Evolutionary conservation across 208 protist species (phyloP).

Genomic region (Endotrypanum monterogeii): DNA sequence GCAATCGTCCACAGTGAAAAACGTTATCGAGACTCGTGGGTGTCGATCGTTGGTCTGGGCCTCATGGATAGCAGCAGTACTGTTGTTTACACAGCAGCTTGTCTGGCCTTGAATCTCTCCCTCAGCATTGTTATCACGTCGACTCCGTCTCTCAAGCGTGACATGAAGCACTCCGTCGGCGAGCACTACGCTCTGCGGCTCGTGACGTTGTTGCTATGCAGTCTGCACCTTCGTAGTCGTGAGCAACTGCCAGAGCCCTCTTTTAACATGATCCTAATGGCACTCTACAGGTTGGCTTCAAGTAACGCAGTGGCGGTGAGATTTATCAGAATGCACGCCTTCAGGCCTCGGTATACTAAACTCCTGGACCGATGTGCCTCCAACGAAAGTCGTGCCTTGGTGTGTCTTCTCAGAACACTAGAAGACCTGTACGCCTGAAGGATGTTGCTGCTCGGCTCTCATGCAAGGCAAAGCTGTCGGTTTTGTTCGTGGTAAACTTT

Average conservation of each 20-base stretch:
- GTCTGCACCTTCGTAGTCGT: slow-evolving; percentile 34
- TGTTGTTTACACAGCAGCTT: slow-evolving; percentile 76
- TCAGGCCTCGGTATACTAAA: slow-evolving; percentile 39
- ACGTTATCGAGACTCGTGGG: slow-evolving; percentile 48
- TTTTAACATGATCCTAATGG: slow-evolving; percentile 75
- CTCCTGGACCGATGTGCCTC: slow-evolving; percentile 45
- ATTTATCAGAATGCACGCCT: slow-evolving; percentile 37
- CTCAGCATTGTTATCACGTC: slow-evolving; percentile 43
- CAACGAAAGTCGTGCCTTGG: slow-evolving; percentile 65
- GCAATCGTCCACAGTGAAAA: slow-evolving; percentile 50
- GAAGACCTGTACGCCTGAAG: slow-evolving; percentile 37
- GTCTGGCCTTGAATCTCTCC: slow-evolving; percentile 68
- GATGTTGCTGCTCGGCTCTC: not conserved
- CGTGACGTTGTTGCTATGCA: slow-evolving; percentile 67
- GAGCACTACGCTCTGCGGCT: slow-evolving; percentile 38
- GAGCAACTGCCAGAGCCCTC: slow-evolving; percentile 56
- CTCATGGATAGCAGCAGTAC: slow-evolving; percentile 52
- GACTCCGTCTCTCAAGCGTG: slow-evolving; percentile 31
- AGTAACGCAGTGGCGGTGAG: slow-evolving; percentile 39
- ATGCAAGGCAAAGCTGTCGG: not conserved
- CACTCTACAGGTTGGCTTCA: slow-evolving; percentile 59
- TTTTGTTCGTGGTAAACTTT: not conserved
- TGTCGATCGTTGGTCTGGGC: slow-evolving; percentile 60
- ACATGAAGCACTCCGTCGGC: slow-evolving; percentile 27
- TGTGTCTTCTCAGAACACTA: slow-evolving; percentile 67